A percentile compares a stretch with the other conserved stretches of the same genome.
These are phyloP conservation scores for Venturia oleaginea DNA, from an alignment of 2,329 filamentous ascomycete species.

Conservation along the genomic window DNA sequence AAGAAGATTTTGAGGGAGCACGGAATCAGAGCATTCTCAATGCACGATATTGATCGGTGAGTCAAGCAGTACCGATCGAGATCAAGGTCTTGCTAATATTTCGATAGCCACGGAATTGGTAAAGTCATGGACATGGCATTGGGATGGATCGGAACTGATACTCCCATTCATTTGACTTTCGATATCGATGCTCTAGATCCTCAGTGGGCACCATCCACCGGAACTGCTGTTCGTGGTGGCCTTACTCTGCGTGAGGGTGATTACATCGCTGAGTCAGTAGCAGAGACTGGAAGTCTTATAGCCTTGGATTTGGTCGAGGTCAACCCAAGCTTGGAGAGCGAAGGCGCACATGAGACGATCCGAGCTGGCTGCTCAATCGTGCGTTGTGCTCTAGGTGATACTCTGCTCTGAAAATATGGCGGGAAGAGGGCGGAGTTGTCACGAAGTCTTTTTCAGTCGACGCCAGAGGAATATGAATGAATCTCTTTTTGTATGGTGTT, in stretches of 20 bases:
- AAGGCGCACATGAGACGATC: conserved; percentile 76
- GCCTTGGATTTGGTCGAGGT: conserved; percentile 50
- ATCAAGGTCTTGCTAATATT: conserved; percentile 15
- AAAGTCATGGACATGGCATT: conserved; percentile 98
- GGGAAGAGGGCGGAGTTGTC: background rate
- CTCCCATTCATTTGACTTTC: conserved; percentile 93
- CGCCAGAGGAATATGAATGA: background rate
- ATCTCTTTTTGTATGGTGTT: background rate
- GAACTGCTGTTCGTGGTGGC: conserved; percentile 87
- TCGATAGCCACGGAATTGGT: conserved; percentile 73
- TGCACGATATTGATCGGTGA: conserved; percentile 93
- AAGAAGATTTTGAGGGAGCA: conserved; percentile 84
- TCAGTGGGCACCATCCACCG: conserved; percentile 91
- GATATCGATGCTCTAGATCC: conserved; percentile 96
- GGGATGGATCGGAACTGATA: conserved; percentile 86
- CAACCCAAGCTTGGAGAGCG: conserved; percentile 38
- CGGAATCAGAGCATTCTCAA: conserved; percentile 91
- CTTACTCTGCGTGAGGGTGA: conserved; percentile 91
- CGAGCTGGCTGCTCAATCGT: conserved; percentile 85
- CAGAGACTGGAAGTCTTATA: conserved; percentile 46
- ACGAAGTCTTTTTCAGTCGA: background rate
- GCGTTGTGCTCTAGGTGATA: conserved; percentile 85
- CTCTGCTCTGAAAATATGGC: conserved; percentile 51
- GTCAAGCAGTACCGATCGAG: too few relatives aligned
- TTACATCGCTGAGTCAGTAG: conserved; percentile 74